Percentiles rank a stretch among this genome's conserved stretches.
These are phyloP conservation scores for Omphalotus guepiniiformis DNA, from an alignment of 768 basidiomycete species.

Conservation along the genomic window DNA sequence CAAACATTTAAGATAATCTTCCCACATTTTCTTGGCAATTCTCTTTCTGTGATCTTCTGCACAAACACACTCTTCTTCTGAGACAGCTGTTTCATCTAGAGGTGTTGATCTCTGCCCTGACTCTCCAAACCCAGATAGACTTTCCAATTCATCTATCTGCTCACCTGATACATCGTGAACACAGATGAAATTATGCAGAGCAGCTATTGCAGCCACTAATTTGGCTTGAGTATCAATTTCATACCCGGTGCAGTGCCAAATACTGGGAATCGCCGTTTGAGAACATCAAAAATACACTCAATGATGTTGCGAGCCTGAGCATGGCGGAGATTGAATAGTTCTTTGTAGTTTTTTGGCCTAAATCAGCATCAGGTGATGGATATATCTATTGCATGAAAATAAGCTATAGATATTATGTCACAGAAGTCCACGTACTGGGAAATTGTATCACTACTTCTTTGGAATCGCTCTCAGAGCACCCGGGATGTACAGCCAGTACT, in stretches of 20 bases:
- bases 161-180: no score
- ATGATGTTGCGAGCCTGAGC: constrained; percentile 20
- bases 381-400: constrained; percentile 19
- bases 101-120: no score
- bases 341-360: constrained; percentile 18
- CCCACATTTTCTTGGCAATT: no score
- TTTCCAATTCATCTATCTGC: no score
- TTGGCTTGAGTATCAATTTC: constrained; percentile 17
- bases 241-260: constrained; percentile 17
- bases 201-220: constrained; percentile 18
- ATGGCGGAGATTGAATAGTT: constrained; percentile 24
- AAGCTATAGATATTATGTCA: constrained; percentile 25
- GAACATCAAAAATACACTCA: constrained; percentile 23
- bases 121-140: no score
- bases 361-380: constrained; percentile 11
- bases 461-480: constrained; percentile 31
- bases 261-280: constrained; percentile 17
- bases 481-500: constrained; percentile 22
- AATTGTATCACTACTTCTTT: constrained; percentile 34
- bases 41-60: no score
- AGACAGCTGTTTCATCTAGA: no score
- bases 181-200: constrained; percentile 24
- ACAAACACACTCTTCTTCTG: no score
- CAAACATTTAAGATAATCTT: no score
- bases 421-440: constrained; percentile 21